Evolutionary conservation across 1,284 basidiomycete species (phyloP).

Genomic region (Cystobasidium pallidum): DNA sequence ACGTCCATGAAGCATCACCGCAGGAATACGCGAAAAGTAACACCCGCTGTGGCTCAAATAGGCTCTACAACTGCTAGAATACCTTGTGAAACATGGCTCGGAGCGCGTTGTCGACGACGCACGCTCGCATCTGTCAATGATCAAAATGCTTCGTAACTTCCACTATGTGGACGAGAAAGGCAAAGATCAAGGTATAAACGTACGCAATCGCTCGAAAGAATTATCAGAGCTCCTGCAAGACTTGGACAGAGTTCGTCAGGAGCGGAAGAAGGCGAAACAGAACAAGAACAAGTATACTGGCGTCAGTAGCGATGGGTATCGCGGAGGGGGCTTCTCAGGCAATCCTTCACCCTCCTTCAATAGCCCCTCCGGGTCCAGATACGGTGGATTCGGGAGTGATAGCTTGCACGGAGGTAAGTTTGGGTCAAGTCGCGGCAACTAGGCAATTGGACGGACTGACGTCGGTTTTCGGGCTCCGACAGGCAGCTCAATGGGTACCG

Average conservation of each 20-base stretch:
- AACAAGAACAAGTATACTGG: constrained; percentile 92
- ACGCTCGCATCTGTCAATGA: constrained; percentile 86
- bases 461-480: constrained; percentile 24
- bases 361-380: constrained; percentile 61
- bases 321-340: constrained; percentile 58
- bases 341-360: constrained; percentile 58
- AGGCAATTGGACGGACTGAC: constrained; percentile 1
- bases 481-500: constrained; percentile 5
- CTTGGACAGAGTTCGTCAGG: constrained; percentile 84
- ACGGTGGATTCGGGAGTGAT: constrained; percentile 82
- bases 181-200: constrained; percentile 98
- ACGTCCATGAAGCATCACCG: background rate
- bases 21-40: background rate
- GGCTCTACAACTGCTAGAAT: constrained; percentile 92
- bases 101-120: constrained; percentile 98
- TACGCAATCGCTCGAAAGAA: constrained; percentile 91
- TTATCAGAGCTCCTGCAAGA: constrained; percentile 85
- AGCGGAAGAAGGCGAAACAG: constrained; percentile 89
- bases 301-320: constrained; percentile 75
- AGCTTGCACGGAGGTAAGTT: constrained; percentile 43
- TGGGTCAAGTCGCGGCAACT: background rate
- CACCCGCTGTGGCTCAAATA: constrained; percentile 53
- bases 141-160: constrained; percentile 97
- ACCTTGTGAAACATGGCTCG: constrained; percentile 96
- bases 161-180: constrained; percentile 99